Evolutionary conservation across 805 yeast species (phyloP).

Genomic region (Ogataea paraovalis): DNA sequence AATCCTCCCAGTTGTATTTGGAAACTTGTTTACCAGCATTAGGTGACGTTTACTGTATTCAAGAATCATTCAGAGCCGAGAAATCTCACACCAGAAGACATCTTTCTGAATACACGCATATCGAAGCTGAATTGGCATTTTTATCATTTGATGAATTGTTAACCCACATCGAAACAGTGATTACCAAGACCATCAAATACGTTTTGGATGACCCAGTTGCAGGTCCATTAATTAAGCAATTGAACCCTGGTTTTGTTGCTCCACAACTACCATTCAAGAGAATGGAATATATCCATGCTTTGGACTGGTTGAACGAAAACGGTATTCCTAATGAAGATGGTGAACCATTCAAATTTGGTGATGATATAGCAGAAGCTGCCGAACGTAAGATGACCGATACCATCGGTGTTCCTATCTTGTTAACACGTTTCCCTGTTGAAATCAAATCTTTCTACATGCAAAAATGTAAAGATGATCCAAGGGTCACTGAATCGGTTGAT

Average conservation of each 20-base stretch:
- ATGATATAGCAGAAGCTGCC: constrained; percentile 99
- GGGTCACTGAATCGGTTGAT: constrained; percentile 98
- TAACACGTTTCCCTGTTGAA: constrained; percentile 93
- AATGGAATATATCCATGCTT: constrained; percentile 85
- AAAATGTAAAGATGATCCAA: constrained; percentile 80
- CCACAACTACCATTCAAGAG: constrained; percentile 88
- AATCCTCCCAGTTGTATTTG: constrained; percentile 92
- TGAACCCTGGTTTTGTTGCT: constrained; percentile 85
- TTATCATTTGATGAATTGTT: constrained; percentile 82
- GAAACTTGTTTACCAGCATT: constrained; percentile 95
- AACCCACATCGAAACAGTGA: constrained; percentile 75
- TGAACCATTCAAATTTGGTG: constrained; percentile 90
- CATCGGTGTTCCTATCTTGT: constrained; percentile 86
- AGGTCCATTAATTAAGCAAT: constrained; percentile 82
- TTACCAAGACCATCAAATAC: constrained; percentile 65
- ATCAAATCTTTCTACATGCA: constrained; percentile 98
- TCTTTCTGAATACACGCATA: constrained; percentile 92
- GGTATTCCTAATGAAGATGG: constrained; percentile 94
- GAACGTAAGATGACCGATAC: constrained; percentile 98
- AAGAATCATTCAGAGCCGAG: constrained; percentile 99
- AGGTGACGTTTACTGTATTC: constrained; percentile 96
- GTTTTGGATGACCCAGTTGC: constrained; percentile 88
- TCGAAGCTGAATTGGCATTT: constrained; percentile 92
- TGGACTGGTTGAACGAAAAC: constrained; percentile 95
- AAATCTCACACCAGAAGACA: constrained; percentile 98